Evolutionary conservation across 352 stramenopile genomes (phyloP), one percentile per base, ranked within the genome.

Genomic region (Phytophthora pini): DNA sequence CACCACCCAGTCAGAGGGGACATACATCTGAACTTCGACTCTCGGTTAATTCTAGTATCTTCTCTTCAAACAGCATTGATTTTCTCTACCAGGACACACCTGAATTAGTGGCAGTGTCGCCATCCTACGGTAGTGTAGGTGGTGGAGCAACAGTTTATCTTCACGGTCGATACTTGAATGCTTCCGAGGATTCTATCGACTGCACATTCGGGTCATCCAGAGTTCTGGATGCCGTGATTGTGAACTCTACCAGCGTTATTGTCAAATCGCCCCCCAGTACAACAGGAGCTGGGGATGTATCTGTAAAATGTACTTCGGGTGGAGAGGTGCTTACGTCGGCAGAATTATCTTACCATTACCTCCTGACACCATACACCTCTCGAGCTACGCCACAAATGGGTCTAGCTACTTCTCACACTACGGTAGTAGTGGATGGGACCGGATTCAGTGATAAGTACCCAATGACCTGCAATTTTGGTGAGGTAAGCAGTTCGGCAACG

Each of bases 391-490:
- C 78, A 34, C 55, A 57, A 29, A 50, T 79, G 20, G 74, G 70
- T 12, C 51, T 71, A 2, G 24, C 36, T 2, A 59, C 49, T 39
- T 52, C 43, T 0, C 68, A 54, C n/a, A 76, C 70, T 2, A 40
- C 38, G 8, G 13, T 83, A 22, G 43, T 60, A 2, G 39, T 87
- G 26, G 34, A 63, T 47, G 78, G 78, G n/a, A 68, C 13, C 17
- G 72, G 60, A 17, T 87, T 87, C 31, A 68, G 43, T 38, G 20
- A 56, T 2, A 45, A 61, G 2, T 74, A 63, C 26, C 52, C 56
- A 3, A 61, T 83, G 26, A 17, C 43, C 9, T 87, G 76, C 51
- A 49, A 60, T n/a, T 69, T 87, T 61, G 78, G 71, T 11, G 48
- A 40, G 24, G 32, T 49, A 11, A 58, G 29, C 29, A 62, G 45